phyloP scores from a whole-genome alignment of 1,139 yeast genomes.

The Pichia sp. region DNA sequence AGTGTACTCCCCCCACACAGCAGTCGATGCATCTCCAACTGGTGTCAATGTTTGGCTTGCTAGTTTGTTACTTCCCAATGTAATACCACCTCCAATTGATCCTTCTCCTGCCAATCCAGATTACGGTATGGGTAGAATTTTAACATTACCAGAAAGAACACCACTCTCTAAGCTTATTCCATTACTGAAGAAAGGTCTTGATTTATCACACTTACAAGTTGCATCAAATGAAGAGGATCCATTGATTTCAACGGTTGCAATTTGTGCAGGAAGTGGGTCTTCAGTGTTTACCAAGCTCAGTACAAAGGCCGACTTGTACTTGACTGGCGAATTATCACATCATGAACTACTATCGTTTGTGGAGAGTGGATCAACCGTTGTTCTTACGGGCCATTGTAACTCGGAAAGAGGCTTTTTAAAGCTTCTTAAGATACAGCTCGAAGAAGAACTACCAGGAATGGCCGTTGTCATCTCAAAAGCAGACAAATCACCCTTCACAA shows the following conservation, averaged over 20 bases:
- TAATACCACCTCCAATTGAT: background rate
- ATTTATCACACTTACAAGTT: slow-evolving; percentile 15
- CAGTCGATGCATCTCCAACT: slow-evolving; percentile 83
- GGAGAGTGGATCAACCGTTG: slow-evolving; percentile 68
- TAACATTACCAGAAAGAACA: slow-evolving; percentile 42
- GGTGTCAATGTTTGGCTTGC: slow-evolving; percentile 94
- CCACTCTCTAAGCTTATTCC: slow-evolving; percentile 41
- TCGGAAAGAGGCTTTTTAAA: slow-evolving; percentile 81
- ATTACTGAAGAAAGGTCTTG: slow-evolving; percentile 48
- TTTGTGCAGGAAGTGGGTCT: slow-evolving; percentile 96
- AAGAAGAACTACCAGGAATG: slow-evolving; percentile 3
- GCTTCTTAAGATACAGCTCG: background rate
- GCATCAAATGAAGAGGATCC: background rate
- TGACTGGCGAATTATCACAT: slow-evolving; percentile 91
- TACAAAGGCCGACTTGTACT: slow-evolving; percentile 62
- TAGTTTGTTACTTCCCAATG: slow-evolving; percentile 39
- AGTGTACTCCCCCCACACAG: slow-evolving; percentile 94
- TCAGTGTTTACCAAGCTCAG: slow-evolving; percentile 51
- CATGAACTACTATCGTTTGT: slow-evolving; percentile 73
- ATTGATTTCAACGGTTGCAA: slow-evolving; percentile 41
- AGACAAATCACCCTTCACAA: background rate
- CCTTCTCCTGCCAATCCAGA: slow-evolving; percentile 15
- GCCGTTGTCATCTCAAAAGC: background rate
- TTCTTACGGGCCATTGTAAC: slow-evolving; percentile 82
- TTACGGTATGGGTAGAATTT: slow-evolving; percentile 82